Evolutionary conservation across 176 grass and related monocot species (phyloP), one percentile per base, ranked within the genome.

Genomic region (Poa annua): DNA sequence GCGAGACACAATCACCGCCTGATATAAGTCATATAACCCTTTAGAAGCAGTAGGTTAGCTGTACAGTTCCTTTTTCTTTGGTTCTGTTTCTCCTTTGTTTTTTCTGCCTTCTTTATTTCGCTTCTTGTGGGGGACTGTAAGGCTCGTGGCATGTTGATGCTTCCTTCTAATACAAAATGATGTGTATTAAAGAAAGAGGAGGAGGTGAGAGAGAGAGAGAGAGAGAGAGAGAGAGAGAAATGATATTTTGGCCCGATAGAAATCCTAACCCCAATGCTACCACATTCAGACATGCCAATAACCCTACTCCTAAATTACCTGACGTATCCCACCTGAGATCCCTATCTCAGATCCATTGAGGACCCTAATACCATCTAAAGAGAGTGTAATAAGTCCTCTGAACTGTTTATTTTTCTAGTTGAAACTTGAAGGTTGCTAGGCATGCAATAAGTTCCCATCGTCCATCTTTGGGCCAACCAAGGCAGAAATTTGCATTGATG

Each of bases 391-490:
- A 16, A 77, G 52, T 14, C 74, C 11, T 34, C 19, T 35, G 51
- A 77, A 41, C 6, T 54, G 34, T 59, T 41, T 25, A 59, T n/a
- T 59, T 22, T 20, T n/a, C 11, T 25, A 24, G 20, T 77, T 77
- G n/a, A 34, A 77, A 24, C 12, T 39, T 59, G 75, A 59, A 76
- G 3, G 7, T 59, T 59, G 75, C 20, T 24, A 77, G 52, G 34
- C 53, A 59, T 77, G 34, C 7, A 14, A 25, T 57, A 59, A 59
- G 39, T 51, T 50, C 73, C 15, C 19, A 55, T 34, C 11, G 21
- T 60, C n/a, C 35, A 60, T 59, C 34, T 78, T 78, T 78, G 54
- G 54, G 29, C 29, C 34, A 78, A 78, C 13, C 12, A 77, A 59
- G 29, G 29, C 50, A 55, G 50, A 16, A 51, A 32, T 54, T 54